Evolutionary conservation across 1,284 basidiomycete species (phyloP), one percentile per base, ranked within the genome.

Genomic region (Cryptococcus floricola): DNA sequence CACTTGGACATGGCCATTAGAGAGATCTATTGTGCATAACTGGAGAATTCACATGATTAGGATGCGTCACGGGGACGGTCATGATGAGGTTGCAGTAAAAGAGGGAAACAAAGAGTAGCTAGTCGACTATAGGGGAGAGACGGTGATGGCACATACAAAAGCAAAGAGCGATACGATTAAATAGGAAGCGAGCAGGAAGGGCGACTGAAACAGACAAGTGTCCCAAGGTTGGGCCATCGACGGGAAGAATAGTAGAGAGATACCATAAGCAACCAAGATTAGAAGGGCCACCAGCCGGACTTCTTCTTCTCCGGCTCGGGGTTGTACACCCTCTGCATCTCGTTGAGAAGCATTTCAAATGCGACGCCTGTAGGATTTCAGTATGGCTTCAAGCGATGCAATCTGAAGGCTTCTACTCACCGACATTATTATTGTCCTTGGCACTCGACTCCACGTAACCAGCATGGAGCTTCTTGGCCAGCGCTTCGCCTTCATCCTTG

Each of bases 391-490:
- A 16, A 5, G 8, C 27, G 25, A 54, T 28, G 42, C 25, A 43
- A 2, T 3, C 23, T 23, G 13, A 19, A 37, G 13, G n/a, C 13
- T 9, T 38, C 12, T 44, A 87, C 91, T 77, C 68, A 92, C 91
- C 83, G 64, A 97, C 88, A 77, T 96, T 95, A 75, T 86, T 78
- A 64, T 93, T 91, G 64, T 86, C 83, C 80, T 91, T 91, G 44
- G 93, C 91, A 65, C 88, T 91, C 8, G 90, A 88, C 77, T 97
- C 93, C 54, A 93, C 81, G 78, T 87, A 95, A 16, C 86, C 87
- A 5, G 89, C 87, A 50, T 85, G 83, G 60, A 87, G 84, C 56
- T 80, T 79, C 67, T 83, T 82, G 18, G 91, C 92, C 50, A 95
- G 80, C 50, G 84, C 82, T 71, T 89, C 80, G 10, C 86, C 92